phyloP scores from a whole-genome alignment of 164 flowering plant genomes.

The Kalanchoe fedtschenkoi region DNA sequence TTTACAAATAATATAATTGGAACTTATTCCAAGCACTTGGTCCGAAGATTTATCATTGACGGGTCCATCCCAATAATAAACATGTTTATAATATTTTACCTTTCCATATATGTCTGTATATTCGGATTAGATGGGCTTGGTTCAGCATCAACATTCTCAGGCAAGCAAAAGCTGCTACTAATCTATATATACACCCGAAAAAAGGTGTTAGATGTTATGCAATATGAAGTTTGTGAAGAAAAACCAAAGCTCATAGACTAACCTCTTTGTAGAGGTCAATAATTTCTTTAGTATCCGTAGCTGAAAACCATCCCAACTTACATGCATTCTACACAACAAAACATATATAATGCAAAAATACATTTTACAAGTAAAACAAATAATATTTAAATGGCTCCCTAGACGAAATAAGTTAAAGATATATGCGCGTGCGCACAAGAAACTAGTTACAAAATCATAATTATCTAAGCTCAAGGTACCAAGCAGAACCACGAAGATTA shows the following conservation, averaged over 20 bases:
- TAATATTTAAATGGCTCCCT: too few relatives aligned
- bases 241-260: neutral
- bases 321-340: constrained; percentile 81
- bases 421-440: too few relatives aligned
- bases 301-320: constrained; percentile 50
- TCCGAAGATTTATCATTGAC: neutral
- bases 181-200: constrained; percentile 24
- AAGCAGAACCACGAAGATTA: too few relatives aligned
- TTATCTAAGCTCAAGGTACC: neutral
- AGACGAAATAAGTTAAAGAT: too few relatives aligned
- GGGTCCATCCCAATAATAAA: neutral
- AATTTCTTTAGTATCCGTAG: constrained; percentile 40
- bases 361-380: too few relatives aligned
- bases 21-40: too few relatives aligned
- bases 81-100: constrained; percentile 26
- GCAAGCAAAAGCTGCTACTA: constrained; percentile 29
- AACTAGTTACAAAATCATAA: neutral
- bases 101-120: constrained; percentile 39
- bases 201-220: neutral
- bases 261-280: constrained; percentile 51
- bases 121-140: constrained; percentile 11
- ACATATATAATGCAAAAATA: too few relatives aligned
- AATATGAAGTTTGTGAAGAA: neutral
- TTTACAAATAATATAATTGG: neutral
- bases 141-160: constrained; percentile 18